Conservation (phyloP, 345 rosid genomes). For the Boechera divaricarpa region DNA sequence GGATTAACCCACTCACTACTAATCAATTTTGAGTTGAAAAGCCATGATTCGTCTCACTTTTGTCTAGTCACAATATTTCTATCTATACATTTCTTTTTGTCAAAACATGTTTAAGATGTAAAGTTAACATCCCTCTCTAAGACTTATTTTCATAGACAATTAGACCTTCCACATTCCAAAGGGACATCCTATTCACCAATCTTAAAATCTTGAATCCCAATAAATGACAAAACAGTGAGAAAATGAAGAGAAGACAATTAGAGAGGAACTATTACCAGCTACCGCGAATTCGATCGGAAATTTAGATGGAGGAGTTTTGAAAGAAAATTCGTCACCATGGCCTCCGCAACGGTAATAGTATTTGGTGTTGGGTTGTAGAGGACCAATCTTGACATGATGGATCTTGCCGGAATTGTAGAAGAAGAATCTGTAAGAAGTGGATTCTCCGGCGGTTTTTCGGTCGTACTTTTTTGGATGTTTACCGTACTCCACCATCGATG, state of each 20-base stretch:
- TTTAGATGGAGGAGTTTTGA: constrained; percentile 74
- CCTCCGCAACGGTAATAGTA: constrained; percentile 88
- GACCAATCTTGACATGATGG: constrained; percentile 84
- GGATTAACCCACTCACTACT: neutral
- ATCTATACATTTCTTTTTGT: neutral
- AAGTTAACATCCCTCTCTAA: neutral
- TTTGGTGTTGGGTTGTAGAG: constrained; percentile 61
- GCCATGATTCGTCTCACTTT: neutral
- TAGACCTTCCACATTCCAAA: constrained; percentile 1
- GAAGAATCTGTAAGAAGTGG: constrained; percentile 65
- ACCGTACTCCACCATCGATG: constrained; percentile 74
- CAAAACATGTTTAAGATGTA: constrained; percentile 17
- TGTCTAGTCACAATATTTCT: neutral
- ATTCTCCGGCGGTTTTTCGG: constrained; percentile 52
- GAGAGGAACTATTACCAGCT: constrained; percentile 54
- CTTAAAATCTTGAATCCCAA: neutral
- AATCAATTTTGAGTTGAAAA: neutral
- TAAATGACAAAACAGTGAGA: neutral
- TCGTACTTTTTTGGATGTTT: constrained; percentile 54
- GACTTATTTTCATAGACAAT: neutral
- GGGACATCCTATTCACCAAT: neutral
- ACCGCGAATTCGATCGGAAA: constrained; percentile 76
- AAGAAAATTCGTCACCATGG: constrained; percentile 74
- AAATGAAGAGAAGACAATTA: neutral
- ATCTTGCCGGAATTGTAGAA: constrained; percentile 75